Conservation (phyloP, 1,139 yeast species). For the Kurtzmaniella quercitrusa region DNA sequence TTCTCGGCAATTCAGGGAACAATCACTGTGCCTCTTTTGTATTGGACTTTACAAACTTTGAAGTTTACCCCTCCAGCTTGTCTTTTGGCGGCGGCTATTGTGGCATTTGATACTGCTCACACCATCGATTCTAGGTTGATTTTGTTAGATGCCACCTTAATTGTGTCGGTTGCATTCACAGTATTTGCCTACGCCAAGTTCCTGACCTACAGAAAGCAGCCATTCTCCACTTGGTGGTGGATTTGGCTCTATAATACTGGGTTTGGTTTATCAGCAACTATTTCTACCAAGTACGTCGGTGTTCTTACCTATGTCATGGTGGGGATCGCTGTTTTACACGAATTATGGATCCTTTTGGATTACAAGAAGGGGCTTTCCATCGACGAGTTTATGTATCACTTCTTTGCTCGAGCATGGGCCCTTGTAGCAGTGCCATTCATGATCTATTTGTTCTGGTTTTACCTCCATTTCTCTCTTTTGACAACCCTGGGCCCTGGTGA, state of each 20-base stretch:
- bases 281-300: slow-evolving; percentile 94
- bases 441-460: slow-evolving; percentile 89
- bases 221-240: slow-evolving; percentile 80
- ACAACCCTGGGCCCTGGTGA: slow-evolving; percentile 94
- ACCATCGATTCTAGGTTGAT: slow-evolving; percentile 87
- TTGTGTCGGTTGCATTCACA: slow-evolving; percentile 76
- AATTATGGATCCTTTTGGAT: slow-evolving; percentile 84
- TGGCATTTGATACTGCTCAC: slow-evolving; percentile 88
- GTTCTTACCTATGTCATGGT: slow-evolving; percentile 82
- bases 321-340: slow-evolving; percentile 81
- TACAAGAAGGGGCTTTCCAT: slow-evolving; percentile 63
- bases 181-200: slow-evolving; percentile 76
- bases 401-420: slow-evolving; percentile 68
- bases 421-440: slow-evolving; percentile 77
- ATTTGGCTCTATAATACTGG: slow-evolving; percentile 84
- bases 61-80: slow-evolving; percentile 80
- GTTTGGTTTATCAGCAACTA: slow-evolving; percentile 79
- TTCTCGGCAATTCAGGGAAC: slow-evolving; percentile 82
- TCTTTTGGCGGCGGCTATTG: slow-evolving; percentile 71
- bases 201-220: slow-evolving; percentile 61
- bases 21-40: slow-evolving; percentile 76
- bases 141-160: slow-evolving; percentile 83
- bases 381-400: slow-evolving; percentile 59
- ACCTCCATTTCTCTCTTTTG: slow-evolving; percentile 79
- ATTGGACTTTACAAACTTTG: slow-evolving; percentile 76